Evolutionary conservation across 2,329 filamentous ascomycete species (phyloP), one percentile per base, ranked within the genome.

Genomic region (Pseudonectria buxi): DNA sequence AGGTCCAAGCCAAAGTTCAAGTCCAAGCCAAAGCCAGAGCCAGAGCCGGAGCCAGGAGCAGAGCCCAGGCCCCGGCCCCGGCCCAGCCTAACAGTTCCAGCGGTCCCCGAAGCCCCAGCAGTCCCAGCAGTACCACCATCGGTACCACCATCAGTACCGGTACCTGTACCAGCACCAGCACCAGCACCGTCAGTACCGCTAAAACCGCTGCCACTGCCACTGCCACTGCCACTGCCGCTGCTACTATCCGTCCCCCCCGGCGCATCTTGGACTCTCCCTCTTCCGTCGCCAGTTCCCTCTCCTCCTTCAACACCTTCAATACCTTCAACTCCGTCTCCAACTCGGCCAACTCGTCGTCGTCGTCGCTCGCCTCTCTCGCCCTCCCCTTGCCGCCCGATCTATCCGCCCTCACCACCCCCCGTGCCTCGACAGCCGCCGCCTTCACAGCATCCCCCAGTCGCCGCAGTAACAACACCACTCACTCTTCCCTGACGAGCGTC

Each of bases 191-290:
- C 29, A 14, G 6, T 14, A 18, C 14, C 29, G 24, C 10, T 18
- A 11, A 15, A 12, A 31, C 32, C 15, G 34, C 36, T 24, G 26
- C 33, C 32, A 39, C 39, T 29, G 30, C 27, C 30, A 39, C 36
- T 27, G 27, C 26, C 37, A 25, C 27, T 30, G 26, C 30, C 30
- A 30, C 13, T 32, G 30, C 26, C 30, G 36, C 31, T 26, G 39
- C 32, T 24, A 26, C 30, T 35, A 35, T 30, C 29, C 35, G 12
- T 35, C 32, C 33, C 29, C 32, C 32, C 37, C 46, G 50, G 38
- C 45, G 43, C 34, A 32, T 40, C 31, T 35, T 47, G 40, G 55
- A 41, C 30, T 47, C 49, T 35, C 46, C 43, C 18, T 29, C 39
- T 32, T 40, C 50, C 40, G 43, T 44, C 40, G 44, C 44, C 16